These are phyloP conservation scores for Solanum ossicruentum DNA, from an alignment of 257 asterid species.

Conservation along the genomic window DNA sequence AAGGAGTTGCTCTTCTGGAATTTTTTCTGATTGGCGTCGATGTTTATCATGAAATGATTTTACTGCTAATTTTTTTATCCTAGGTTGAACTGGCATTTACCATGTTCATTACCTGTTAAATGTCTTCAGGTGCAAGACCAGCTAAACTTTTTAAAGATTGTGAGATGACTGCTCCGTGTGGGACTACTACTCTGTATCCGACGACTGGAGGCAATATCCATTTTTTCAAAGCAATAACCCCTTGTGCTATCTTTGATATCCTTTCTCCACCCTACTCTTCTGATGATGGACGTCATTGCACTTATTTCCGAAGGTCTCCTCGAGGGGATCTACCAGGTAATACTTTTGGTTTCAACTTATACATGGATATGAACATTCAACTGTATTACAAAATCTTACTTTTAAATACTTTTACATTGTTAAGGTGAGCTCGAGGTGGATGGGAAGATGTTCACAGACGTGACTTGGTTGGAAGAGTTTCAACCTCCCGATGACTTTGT, in stretches of 20 bases:
- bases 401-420: neutral
- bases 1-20: neutral
- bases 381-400: neutral
- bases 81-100: neutral
- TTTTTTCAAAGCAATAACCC: conserved; percentile 79
- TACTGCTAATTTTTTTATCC: neutral
- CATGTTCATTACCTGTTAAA: neutral
- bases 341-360: neutral
- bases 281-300: conserved; percentile 90
- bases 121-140: conserved; percentile 65
- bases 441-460: conserved; percentile 49
- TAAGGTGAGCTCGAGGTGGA: conserved; percentile 71
- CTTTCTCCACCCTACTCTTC: conserved; percentile 96
- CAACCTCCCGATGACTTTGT: conserved; percentile 94
- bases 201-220: conserved; percentile 89
- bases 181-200: conserved; percentile 78
- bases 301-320: conserved; percentile 66
- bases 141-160: conserved; percentile 58
- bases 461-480: conserved; percentile 91
- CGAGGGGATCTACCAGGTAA: conserved; percentile 69
- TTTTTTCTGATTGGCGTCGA: neutral
- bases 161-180: conserved; percentile 84
- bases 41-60: neutral
- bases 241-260: conserved; percentile 95
- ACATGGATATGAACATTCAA: neutral